phyloP scores from a whole-genome alignment of 352 stramenopile genomes.

The Phytophthora capsici region DNA sequence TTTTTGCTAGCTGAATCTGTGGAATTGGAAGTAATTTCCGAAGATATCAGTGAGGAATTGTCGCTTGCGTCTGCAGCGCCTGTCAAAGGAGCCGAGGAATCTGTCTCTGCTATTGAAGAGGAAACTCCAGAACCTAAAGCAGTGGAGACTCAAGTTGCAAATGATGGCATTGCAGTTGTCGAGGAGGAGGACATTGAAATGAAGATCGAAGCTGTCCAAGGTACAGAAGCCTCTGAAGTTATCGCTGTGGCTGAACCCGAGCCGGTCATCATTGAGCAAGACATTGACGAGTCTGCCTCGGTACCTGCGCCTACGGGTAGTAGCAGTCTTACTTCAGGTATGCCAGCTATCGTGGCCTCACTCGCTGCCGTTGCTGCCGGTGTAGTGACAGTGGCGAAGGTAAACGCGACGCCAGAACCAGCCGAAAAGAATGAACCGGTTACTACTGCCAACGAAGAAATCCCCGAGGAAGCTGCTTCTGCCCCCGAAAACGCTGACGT shows the following conservation, averaged over 20 bases:
- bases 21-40: background rate
- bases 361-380: constrained; percentile 5
- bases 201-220: background rate
- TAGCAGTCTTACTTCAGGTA: constrained; percentile 5
- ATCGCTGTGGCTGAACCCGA: background rate
- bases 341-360: constrained; percentile 25
- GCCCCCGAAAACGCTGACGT: background rate
- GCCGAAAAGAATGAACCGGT: background rate
- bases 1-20: too few species aligned
- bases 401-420: background rate
- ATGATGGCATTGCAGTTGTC: background rate
- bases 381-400: background rate
- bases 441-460: background rate
- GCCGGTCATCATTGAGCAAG: too few species aligned
- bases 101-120: background rate
- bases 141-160: background rate
- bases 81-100: background rate
- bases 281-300: background rate
- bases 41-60: background rate
- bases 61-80: background rate
- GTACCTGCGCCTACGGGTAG: background rate
- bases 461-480: background rate
- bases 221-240: background rate
- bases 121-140: background rate
- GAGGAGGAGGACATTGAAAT: background rate